phyloP scores from a whole-genome alignment of 1,284 basidiomycete species.

The Leucoagaricus sp. region DNA sequence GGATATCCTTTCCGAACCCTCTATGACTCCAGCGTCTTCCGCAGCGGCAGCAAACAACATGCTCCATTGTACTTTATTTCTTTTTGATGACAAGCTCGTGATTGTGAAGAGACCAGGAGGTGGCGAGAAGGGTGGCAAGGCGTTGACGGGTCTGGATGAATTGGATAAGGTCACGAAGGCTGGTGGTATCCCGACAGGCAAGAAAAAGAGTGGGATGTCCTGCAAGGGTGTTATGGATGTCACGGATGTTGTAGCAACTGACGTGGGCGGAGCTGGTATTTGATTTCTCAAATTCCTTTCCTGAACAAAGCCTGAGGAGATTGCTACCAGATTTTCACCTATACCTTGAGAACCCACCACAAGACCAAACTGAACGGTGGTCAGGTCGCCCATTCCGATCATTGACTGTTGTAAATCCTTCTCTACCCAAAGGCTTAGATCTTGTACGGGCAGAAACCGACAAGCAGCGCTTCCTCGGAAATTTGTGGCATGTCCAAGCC shows the following conservation, averaged over 20 bases:
- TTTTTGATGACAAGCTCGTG: conserved; percentile 95
- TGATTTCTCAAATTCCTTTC: conserved; percentile 13
- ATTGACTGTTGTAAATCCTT: conserved; percentile 72
- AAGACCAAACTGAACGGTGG: conserved; percentile 83
- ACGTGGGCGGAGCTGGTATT: conserved; percentile 82
- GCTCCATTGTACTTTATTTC: conserved; percentile 87
- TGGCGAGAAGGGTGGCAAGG: conserved; percentile 71
- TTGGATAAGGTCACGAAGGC: conserved; percentile 75
- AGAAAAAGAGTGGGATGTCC: conserved; percentile 80
- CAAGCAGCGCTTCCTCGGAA: conserved; percentile 84
- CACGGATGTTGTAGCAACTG: conserved; percentile 81
- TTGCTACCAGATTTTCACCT: conserved; percentile 73
- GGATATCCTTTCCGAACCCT: conserved; percentile 66
- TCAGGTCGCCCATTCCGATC: conserved; percentile 80
- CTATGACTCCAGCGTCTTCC: conserved; percentile 42
- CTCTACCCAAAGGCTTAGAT: conserved; percentile 62
- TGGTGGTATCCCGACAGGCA: conserved; percentile 54
- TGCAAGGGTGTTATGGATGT: conserved; percentile 89
- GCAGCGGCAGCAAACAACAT: conserved; percentile 38
- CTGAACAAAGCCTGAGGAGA: conserved; percentile 10
- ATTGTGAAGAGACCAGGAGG: conserved; percentile 86
- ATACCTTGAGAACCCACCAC: conserved; percentile 78
- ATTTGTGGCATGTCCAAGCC: conserved; percentile 85
- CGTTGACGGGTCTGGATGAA: conserved; percentile 84
- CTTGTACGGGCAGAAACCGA: conserved; percentile 61